Evolutionary conservation across 2,329 filamentous ascomycete species (phyloP).

Genomic region (Fusarium napiforme): DNA sequence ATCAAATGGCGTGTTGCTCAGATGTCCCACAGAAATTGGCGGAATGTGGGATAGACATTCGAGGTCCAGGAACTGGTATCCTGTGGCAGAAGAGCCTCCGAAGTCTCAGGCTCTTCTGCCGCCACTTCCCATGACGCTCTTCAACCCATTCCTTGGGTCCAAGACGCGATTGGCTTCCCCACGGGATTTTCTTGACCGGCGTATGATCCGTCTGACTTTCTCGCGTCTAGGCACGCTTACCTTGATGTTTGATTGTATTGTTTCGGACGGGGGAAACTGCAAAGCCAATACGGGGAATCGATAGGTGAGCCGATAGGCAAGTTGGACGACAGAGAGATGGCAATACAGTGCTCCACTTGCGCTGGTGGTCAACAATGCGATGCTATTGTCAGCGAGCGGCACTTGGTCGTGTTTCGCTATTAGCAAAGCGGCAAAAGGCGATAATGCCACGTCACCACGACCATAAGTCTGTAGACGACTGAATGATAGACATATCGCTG

Average conservation of each 20-base stretch:
- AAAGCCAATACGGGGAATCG: slow-evolving; percentile 4
- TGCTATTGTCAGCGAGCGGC: slow-evolving; percentile 23
- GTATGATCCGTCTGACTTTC: slow-evolving; percentile 11
- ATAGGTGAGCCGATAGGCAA: slow-evolving; percentile 12
- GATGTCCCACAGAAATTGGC: slow-evolving; percentile 27
- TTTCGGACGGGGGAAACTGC: neutral
- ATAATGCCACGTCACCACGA: slow-evolving; percentile 41
- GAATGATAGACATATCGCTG: slow-evolving; percentile 3
- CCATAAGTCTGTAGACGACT: slow-evolving; percentile 13
- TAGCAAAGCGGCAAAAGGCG: slow-evolving; percentile 24
- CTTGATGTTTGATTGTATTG: neutral
- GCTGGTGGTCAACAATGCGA: slow-evolving; percentile 13
- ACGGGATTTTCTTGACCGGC: slow-evolving; percentile 23
- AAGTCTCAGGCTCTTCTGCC: slow-evolving; percentile 22
- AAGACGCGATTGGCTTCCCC: slow-evolving; percentile 40
- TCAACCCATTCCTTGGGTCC: slow-evolving; percentile 33
- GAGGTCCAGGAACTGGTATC: slow-evolving; percentile 25
- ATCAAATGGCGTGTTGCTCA: slow-evolving; percentile 30
- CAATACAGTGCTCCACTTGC: slow-evolving; percentile 5
- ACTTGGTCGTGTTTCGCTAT: slow-evolving; percentile 32
- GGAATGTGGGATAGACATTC: slow-evolving; percentile 34
- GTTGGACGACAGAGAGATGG: neutral
- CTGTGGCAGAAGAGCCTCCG: slow-evolving; percentile 22
- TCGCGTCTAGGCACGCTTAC: slow-evolving; percentile 16
- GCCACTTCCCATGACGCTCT: slow-evolving; percentile 38